phyloP scores from a whole-genome alignment of 176 grass and related monocot species.

The Triticum monococcum region DNA sequence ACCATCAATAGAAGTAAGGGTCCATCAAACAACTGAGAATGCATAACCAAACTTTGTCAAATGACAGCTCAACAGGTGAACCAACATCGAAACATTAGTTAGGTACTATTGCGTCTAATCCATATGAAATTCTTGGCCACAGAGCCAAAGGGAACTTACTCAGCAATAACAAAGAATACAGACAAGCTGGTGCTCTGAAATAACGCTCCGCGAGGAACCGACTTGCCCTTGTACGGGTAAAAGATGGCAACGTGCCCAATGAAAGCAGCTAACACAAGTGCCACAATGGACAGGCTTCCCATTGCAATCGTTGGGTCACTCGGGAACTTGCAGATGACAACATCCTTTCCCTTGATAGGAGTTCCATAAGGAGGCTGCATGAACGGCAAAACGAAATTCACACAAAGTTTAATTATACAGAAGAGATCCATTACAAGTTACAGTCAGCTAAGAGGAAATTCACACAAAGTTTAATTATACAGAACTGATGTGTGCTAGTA shows the following conservation, averaged over 20 bases:
- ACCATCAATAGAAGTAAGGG: background rate
- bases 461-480: too few relatives aligned
- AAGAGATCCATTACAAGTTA: background rate
- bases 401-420: background rate
- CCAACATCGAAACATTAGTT: background rate
- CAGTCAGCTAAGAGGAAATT: background rate
- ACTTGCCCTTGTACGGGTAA: conserved; percentile 60
- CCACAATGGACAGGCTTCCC: conserved; percentile 52
- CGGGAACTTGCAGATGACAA: conserved; percentile 73
- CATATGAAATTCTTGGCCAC: background rate
- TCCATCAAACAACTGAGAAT: background rate
- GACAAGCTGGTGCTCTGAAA: conserved; percentile 64
- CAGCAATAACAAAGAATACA: conserved; percentile 61
- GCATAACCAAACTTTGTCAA: conserved; percentile 12
- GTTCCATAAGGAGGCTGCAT: conserved; percentile 69
- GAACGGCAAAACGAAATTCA: background rate
- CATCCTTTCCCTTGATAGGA: conserved; percentile 50
- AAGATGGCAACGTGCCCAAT: conserved; percentile 56
- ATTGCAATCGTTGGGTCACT: conserved; percentile 61
- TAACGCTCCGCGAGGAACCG: conserved; percentile 45
- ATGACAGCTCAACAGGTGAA: background rate
- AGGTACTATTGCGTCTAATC: background rate
- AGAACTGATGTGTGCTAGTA: background rate
- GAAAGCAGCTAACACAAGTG: conserved; percentile 44
- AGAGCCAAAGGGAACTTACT: conserved; percentile 50